Base-by-base conservation (phyloP, 148 eudicot genomes). In the Camellia lanceoleosa region DNA sequence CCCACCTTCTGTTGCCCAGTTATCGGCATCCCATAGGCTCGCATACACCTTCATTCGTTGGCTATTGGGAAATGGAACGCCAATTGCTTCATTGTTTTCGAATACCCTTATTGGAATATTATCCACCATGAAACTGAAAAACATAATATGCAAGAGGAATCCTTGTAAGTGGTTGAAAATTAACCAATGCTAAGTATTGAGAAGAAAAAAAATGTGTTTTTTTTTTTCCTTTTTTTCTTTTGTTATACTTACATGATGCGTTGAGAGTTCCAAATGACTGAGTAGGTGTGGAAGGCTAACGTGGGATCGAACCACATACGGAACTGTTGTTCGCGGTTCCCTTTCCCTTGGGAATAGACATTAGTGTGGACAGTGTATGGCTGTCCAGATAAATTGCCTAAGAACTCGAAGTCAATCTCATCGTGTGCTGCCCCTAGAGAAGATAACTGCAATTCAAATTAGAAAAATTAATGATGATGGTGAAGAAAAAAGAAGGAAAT, bases 1-100 rank as follows among this genome's bases (percentile, higher is more conserved):
- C 4, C 79, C 79, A 49, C 79, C 79, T 13, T 64, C 58, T 11
- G 79, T 76, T 51, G 79, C 79, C 71, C 79, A 76, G 41, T 64
- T 71, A 20, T 76, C 79, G 10, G 59, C 79, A 20, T 76, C 64
- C 79, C 79, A 76, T 11, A 76, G 51, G 68, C 78, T 75, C 7
- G 78, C 60, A 55, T 75, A 75, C 3, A 44, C 30, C 51, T 43
- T 75, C 78, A 75, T 75, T 2, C 68, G 52, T 23, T 75, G 68
- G 41, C 51, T 75, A n/a, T 60, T 75, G 0, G 78, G 78, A 41
- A 42, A 75, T 7, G 68, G 41, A 44, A 60, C 78, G 11, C 78
- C 78, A 42, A 60, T 42, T 15, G 52, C 67, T 8, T 75, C 78
- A 3, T 10, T 43, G 68, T 75, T 75, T 54, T 71, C 43, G 59